phyloP scores from a whole-genome alignment of 306 rosid genomes.

The Alnus rubra region DNA sequence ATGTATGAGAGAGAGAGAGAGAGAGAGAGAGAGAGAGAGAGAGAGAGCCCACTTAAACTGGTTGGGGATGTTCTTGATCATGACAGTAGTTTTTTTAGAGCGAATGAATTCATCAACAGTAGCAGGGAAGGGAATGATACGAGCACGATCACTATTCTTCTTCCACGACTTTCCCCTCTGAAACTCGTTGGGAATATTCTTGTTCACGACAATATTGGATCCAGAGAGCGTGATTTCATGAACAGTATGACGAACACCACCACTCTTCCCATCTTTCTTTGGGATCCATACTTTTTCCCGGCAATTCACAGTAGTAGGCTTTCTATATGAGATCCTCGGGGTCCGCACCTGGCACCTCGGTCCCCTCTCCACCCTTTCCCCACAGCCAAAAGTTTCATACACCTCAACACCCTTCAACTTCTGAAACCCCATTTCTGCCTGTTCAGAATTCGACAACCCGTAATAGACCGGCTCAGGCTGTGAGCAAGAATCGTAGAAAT shows the following conservation, averaged over 20 bases:
- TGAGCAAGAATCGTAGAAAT: neutral
- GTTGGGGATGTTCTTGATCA: conserved; percentile 33
- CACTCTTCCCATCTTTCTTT: neutral
- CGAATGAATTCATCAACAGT: neutral
- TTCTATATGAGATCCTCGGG: neutral
- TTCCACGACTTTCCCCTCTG: neutral
- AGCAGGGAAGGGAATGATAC: conserved; percentile 10
- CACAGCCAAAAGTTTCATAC: neutral
- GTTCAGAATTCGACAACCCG: neutral
- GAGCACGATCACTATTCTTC: no score
- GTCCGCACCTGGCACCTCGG: neutral
- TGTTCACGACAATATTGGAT: neutral
- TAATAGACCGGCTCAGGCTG: neutral
- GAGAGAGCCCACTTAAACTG: conserved; percentile 20
- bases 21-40: neutral
- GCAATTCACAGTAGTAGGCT: neutral
- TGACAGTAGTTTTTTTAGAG: conserved; percentile 20
- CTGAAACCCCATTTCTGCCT: neutral
- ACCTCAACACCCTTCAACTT: neutral
- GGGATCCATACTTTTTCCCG: neutral
- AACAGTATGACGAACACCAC: neutral
- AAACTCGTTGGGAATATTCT: neutral
- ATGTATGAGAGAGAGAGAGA: neutral
- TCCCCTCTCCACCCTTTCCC: neutral
- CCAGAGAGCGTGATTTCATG: neutral